Base-by-base conservation (phyloP, 1,284 basidiomycete genomes). In the Coniferiporia sulphurascens region DNA sequence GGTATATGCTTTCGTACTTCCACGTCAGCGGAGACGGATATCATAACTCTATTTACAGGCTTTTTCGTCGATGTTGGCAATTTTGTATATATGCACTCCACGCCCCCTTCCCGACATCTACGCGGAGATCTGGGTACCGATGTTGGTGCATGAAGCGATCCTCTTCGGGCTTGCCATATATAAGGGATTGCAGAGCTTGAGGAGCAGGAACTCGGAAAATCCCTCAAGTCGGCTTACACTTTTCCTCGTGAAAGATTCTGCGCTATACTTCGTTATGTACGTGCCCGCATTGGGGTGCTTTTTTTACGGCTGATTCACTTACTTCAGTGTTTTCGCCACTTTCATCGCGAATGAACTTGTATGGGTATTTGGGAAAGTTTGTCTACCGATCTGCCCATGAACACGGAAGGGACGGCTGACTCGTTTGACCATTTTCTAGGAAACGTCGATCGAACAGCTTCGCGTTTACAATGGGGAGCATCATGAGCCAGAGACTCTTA, bases 291-390 rank as follows among this genome's bases (percentile, higher is more conserved):
- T 17, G 36, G 15, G 19, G 9, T 10, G 8, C 19, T 35, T 8
- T 17, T 38, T 32, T 19, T 12, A 13, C n/a, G 32, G 9, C 9
- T 36, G 17, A 38, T 38, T 12, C 38, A 13, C 36, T 7, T 17
- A 7, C 10, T 12, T 34, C 32, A 52, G 50, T 8, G 50, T 52
- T 15, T 52, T 52, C 36, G 50, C 50, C 17, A 27, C 50, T 5
- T 52, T 52, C 17, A 12, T 52, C 7, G 27, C 36, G 50, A 52
- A 52, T 35, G 50, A 52, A 32, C 22, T 52, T 36, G 50, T 52
- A 52, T 52, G 50, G 50, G 21, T 52, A 32, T 32, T 52, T 35
- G 50, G 50, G 3, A 32, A 32, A 3, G 41, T 43, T 3, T 43
- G 41, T 43, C 12, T 43, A 13, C 41, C 50, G 21, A n/a, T 35